Evolutionary conservation across 1,284 basidiomycete species (phyloP), one percentile per base, ranked within the genome.

Genomic region (Apiotrichum domesticum): DNA sequence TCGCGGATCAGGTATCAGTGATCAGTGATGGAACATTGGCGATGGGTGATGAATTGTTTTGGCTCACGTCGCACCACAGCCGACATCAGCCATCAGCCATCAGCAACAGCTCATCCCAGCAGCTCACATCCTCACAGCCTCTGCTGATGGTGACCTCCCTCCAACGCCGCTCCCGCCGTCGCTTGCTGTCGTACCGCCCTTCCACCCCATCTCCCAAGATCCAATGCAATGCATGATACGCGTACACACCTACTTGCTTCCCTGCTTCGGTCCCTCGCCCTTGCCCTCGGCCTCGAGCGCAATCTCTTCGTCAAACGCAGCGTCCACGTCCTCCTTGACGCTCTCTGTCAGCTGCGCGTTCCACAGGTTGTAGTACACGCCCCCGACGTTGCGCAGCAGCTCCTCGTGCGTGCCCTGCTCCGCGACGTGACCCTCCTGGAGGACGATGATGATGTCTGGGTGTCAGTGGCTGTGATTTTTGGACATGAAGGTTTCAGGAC

Each of bases 391-490:
- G 43, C 78, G 81, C 70, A 96, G 78, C 14, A 96, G 79, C 71
- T 90, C 84, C 41, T 90, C 87, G 71, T 96, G 93, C 0, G 87
- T 90, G n/a, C 93, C 93, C 73, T 94, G 84, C 71, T 97, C 93
- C 13, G 86, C 85, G 2, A 96, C 88, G 55, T 82, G 76, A 0
- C 93, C 93, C 21, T 92, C 87, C 68, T 84, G 85, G 46, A 96
- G 81, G 9, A 96, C 92, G 52, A 96, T 88, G 72, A 96, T 95
- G 13, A 91, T 74, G 70, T 97, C 92, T 47, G 46, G 46, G 9
- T 4, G 46, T 47, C 32, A 39, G 46, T 39, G 29, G 29, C 29
- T 29, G 29, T 29, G 29, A 29, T 29, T 29, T 29, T 29, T 29
- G 29, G 9, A 35, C 15, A 44, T 44, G 14, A 4, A 21, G 43